Percentiles rank a stretch among this genome's conserved stretches.
Evolutionary conservation across 1,139 yeast species (phyloP).

Genomic region (Pichia sp.): DNA sequence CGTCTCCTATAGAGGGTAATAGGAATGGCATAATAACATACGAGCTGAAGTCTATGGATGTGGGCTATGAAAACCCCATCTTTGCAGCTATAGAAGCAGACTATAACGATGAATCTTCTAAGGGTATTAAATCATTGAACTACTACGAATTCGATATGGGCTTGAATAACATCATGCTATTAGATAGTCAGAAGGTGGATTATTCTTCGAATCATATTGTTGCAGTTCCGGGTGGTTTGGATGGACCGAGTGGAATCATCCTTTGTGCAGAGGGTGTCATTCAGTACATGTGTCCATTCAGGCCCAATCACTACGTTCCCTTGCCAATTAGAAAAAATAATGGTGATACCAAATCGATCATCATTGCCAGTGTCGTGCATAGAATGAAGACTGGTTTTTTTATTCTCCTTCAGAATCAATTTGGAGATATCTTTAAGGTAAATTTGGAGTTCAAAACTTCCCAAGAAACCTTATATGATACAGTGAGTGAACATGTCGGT

Average conservation of each 20-base stretch:
- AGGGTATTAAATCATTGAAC: slow-evolving; percentile 41
- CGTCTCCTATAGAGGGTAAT: slow-evolving; percentile 71
- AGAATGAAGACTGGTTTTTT: slow-evolving; percentile 57
- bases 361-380: slow-evolving; percentile 58
- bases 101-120: slow-evolving; percentile 27
- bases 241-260: slow-evolving; percentile 58
- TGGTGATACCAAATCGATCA: slow-evolving; percentile 28
- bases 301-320: slow-evolving; percentile 34
- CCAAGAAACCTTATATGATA: slow-evolving; percentile 26
- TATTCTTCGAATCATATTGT: slow-evolving; percentile 37
- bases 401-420: slow-evolving; percentile 59
- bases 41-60: slow-evolving; percentile 55
- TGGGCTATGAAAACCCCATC: slow-evolving; percentile 72
- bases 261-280: slow-evolving; percentile 42
- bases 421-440: slow-evolving; percentile 76
- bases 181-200: slow-evolving; percentile 36
- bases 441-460: slow-evolving; percentile 34
- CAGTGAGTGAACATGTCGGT: no score
- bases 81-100: slow-evolving; percentile 80
- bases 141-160: slow-evolving; percentile 85
- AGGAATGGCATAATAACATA: slow-evolving; percentile 49
- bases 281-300: slow-evolving; percentile 36
- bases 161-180: slow-evolving; percentile 61
- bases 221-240: slow-evolving; percentile 42
- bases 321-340: slow-evolving; percentile 49